Evolutionary conservation across 2,329 filamentous ascomycete species (phyloP).

Genomic region (Pyrenophora teres): DNA sequence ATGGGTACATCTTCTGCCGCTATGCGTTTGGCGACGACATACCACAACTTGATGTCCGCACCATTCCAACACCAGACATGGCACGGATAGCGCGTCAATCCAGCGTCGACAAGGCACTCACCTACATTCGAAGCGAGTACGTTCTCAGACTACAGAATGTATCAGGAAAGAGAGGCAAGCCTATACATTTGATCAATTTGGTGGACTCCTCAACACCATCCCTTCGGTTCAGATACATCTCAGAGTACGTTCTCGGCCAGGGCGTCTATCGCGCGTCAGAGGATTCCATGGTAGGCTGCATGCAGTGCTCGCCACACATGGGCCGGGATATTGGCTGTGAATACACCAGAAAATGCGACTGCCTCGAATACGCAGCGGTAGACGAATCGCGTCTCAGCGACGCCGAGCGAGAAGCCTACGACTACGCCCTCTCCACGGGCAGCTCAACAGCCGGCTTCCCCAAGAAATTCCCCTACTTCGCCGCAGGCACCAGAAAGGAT

Average conservation of each 20-base stretch:
- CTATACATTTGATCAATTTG: slow-evolving; percentile 67
- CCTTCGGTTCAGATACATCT: slow-evolving; percentile 70
- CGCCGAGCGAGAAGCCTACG: slow-evolving; percentile 27
- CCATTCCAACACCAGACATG: slow-evolving; percentile 48
- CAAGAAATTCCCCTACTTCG: slow-evolving; percentile 66
- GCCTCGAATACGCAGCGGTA: slow-evolving; percentile 66
- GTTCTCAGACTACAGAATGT: slow-evolving; percentile 33
- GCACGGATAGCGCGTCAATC: slow-evolving; percentile 30
- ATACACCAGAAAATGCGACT: slow-evolving; percentile 66
- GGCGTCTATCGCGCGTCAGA: slow-evolving; percentile 65
- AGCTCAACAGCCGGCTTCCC: slow-evolving; percentile 47
- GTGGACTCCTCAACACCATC: slow-evolving; percentile 62
- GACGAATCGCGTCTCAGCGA: slow-evolving; percentile 46
- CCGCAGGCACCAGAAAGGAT: slow-evolving; percentile 35
- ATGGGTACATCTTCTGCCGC: slow-evolving; percentile 46
- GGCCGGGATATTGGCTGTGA: slow-evolving; percentile 63
- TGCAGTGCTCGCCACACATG: slow-evolving; percentile 62
- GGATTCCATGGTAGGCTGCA: slow-evolving; percentile 71
- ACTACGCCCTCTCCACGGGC: slow-evolving; percentile 20
- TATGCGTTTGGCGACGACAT: slow-evolving; percentile 27
- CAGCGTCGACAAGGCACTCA: slow-evolving; percentile 39
- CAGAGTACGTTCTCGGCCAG: slow-evolving; percentile 60
- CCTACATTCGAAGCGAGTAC: slow-evolving; percentile 48
- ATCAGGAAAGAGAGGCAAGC: slow-evolving; percentile 27
- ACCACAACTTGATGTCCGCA: slow-evolving; percentile 34